Base-by-base conservation (phyloP, 2,329 filamentous ascomycete species). In the Penicillium griseofulvum region DNA sequence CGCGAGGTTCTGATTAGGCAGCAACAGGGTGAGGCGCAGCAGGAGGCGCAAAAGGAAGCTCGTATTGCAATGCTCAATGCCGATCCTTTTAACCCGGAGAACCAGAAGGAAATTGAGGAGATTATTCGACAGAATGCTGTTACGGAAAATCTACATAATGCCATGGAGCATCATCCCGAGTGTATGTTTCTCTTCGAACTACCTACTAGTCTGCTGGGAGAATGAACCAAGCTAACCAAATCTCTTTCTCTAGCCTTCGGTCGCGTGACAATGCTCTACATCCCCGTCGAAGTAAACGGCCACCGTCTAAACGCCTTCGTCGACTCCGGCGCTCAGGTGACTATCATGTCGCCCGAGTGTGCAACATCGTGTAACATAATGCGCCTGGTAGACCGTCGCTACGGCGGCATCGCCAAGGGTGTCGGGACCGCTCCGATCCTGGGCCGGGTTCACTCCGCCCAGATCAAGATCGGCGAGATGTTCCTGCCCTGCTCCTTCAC, bases 111-210 rank as follows among this genome's bases (percentile, higher is more conserved):
- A 76, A 99, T 99, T 59, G 93, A 94, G 70, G 94, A 99, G 76
- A 95, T 97, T 75, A 99, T 99, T 69, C 87, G 94, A 52, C 90
- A 97, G 75, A 90, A 97, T 76, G 83, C 88, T 16, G 93, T 99
- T 43, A 91, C 93, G 74, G 91, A 97, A 76, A 99, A 99, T 69
- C 75, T 97, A 57, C 91, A 97, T 70, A 94, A 92, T 75, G 94
- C 94, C 39, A 93, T 97, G 83, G 93, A 97, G 76, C 88, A 97
- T 75, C 96, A 95, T 68, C 94, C 94, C 0, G 94, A 97, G 83
- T 93, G 93, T 95, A 77, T 66, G 82, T 75, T 17, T 28, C 9
- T 36, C 22, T 5, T 24, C 10, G 1, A 9, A 14, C 10, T n/a
- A 4, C n/a, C 17, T 14, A 17, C 28, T 24, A 49, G 19, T 16